Evolutionary conservation across 140 eudicot species (phyloP), one percentile per base, ranked within the genome.

Genomic region (Flaveria floridana): DNA sequence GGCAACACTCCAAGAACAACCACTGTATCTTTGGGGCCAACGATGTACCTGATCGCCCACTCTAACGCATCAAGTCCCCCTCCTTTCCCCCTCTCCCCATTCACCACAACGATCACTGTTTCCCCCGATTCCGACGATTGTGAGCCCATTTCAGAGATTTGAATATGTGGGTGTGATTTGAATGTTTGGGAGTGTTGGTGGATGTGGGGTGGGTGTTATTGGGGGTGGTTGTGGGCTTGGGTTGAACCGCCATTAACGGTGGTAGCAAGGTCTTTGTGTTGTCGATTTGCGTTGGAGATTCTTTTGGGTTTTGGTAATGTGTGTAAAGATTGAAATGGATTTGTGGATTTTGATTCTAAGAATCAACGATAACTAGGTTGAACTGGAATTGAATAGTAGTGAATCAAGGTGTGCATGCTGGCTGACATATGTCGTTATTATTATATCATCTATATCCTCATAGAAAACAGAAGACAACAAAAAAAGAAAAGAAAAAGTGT

Each of bases 1-100:
- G 89, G 81, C 51, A 85, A 69, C 64, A 82, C 81, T 59, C 86
- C 87, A 7, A 85, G 81, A 79, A 79, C 85, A 30, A 82, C 83
- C 41, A 85, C 67, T 4, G 87, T 85, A 37, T 82, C 83, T 18
- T 73, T 73, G 0, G 79, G 81, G 57, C 83, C 79, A 65, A 82
- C 85, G 2, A 85, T 77, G 61, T 79, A 75, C 58, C 74, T 80
- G 41, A 82, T 79, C 12, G 87, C 87, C 87, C 89, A 85, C 7
- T 83, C 81, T 52, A 85, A 75, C 2, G 87, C 86, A 63, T 85
- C 89, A 0, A 79, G 56, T 21, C 77, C 67, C 46, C 70, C 83
- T 73, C 70, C 83, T 73, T 85, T 85, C 26, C 75, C 83, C 11
- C 52, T 74, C 28, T 77, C 82, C 10, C 87, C 86, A 51, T 85